Evolutionary conservation across 352 stramenopile genomes (phyloP).

Genomic region (Phytophthora hybrid): DNA sequence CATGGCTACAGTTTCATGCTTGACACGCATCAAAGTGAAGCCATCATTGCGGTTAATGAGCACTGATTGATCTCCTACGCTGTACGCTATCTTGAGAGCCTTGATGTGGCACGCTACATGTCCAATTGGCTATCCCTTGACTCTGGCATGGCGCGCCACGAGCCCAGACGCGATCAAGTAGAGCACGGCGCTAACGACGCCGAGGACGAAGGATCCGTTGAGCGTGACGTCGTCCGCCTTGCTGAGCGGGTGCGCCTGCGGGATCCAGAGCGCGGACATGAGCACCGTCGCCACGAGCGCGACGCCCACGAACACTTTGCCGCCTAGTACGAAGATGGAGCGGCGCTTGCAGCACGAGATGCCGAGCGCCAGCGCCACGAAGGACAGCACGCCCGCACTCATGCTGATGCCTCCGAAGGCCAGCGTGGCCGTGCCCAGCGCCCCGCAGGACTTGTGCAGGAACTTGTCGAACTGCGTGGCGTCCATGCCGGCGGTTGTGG

Average conservation of each 20-base stretch:
- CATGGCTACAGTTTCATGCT: slow-evolving; percentile 5
- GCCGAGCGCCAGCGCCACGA: slow-evolving; percentile 60
- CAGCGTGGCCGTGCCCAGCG: slow-evolving; percentile 54
- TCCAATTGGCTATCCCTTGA: slow-evolving; percentile 16
- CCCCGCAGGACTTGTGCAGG: slow-evolving; percentile 66
- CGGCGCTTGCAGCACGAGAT: slow-evolving; percentile 81
- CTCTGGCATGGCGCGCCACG: slow-evolving; percentile 40
- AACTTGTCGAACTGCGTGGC: slow-evolving; percentile 62
- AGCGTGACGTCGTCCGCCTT: slow-evolving; percentile 69
- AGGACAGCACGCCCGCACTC: slow-evolving; percentile 49
- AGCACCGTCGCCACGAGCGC: slow-evolving; percentile 57
- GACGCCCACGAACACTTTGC: slow-evolving; percentile 55
- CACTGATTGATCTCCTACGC: neutral
- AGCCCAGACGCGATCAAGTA: slow-evolving; percentile 52
- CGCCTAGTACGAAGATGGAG: slow-evolving; percentile 59
- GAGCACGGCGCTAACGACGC: slow-evolving; percentile 53
- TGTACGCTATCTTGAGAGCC: slow-evolving; percentile 6
- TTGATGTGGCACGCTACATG: neutral
- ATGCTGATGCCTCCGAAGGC: slow-evolving; percentile 57
- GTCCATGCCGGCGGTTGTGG: slow-evolving; percentile 58
- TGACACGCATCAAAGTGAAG: neutral
- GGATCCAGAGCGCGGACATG: slow-evolving; percentile 68
- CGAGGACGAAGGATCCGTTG: slow-evolving; percentile 67
- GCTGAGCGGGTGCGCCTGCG: slow-evolving; percentile 55
- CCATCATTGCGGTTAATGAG: neutral